Base-by-base conservation (phyloP, 2,329 filamentous ascomycete species). In the Pseudomassariella vexata region DNA sequence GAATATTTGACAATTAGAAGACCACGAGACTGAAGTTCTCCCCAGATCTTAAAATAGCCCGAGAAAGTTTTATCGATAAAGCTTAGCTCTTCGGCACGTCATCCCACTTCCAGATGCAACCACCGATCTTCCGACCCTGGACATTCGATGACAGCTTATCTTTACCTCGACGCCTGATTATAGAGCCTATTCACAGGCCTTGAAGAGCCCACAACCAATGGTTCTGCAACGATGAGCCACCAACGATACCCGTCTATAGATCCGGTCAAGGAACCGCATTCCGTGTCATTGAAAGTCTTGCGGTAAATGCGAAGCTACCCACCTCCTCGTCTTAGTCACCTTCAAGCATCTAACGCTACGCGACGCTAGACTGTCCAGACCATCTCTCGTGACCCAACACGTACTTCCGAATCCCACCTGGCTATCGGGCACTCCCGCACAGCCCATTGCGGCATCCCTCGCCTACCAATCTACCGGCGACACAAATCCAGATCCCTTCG, bases 281-380 rank as follows among this genome's bases (percentile, higher is more conserved):
- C 80, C 14, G 76, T 89, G 27, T 88, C 83, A 31, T 65, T 89
- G 32, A 90, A 89, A 65, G 85, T 85, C 30, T 65, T 85, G 22
- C 66, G 80, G 80, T 81, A 63, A 19, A 19, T n/a, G 9, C 22
- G 19, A 43, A 55, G 37, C 16, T 15, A 4, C 11, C 28, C 30
- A 19, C 25, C 16, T 30, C 12, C 20, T 18, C 25, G 17, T 12
- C 21, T 5, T n/a, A 10, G 15, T 14, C 28, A 10, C 14, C 28
- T 14, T 23, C 4, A 5, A n/a, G 6, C n/a, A 34, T 40, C 34
- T 40, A 35, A 41, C 34, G 19, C 34, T 38, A 37, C 32, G 12
- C 26, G n/a, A n/a, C 18, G 18, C 19, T 47, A 94, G 87, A 37
- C 74, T 96, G 37, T 94, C 89, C 1, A 81, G 85, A 10, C 88